These are phyloP conservation scores for Bocquillonia castaneifolia DNA, from an alignment of 441 rosid genomes.

Conservation along the genomic window DNA sequence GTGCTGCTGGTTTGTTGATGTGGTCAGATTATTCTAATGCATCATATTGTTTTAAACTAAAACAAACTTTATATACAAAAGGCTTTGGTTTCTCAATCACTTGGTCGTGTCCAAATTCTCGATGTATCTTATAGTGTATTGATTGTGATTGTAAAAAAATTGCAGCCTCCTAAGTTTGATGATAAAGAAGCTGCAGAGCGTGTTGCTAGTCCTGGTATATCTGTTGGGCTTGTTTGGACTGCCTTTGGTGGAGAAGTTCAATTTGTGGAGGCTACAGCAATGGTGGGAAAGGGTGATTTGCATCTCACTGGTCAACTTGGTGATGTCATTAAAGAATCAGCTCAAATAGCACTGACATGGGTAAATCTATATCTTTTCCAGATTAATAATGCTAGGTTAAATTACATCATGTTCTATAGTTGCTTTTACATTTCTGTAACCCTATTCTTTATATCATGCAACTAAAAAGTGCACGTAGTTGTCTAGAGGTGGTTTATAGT, in stretches of 20 bases:
- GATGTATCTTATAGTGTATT: conserved; percentile 16
- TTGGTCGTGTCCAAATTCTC: conserved; percentile 11
- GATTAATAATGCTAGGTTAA: conserved; percentile 1
- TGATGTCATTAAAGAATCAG: conserved; percentile 98
- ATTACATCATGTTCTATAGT: not conserved
- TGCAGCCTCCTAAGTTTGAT: conserved; percentile 96
- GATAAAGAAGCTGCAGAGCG: conserved; percentile 91
- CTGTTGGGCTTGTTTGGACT: conserved; percentile 98
- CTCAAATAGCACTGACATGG: conserved; percentile 97
- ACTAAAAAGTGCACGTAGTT: not conserved
- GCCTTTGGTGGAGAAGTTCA: conserved; percentile 97
- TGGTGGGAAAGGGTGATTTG: conserved; percentile 87
- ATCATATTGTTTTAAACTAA: conserved; percentile 1
- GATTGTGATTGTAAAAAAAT: conserved; percentile 16
- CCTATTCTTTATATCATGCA: not conserved
- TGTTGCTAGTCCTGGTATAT: conserved; percentile 83
- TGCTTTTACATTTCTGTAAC: not conserved
- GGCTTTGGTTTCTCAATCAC: conserved; percentile 13
- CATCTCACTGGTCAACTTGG: conserved; percentile 99
- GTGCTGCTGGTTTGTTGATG: not conserved
- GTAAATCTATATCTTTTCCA: conserved; percentile 37
- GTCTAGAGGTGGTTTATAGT: not conserved
- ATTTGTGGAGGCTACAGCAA: conserved; percentile 88
- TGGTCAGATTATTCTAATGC: not conserved
- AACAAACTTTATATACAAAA: conserved; percentile 2